Percentiles rank a stretch among this genome's conserved stretches.
phyloP scores from a whole-genome alignment of 1,284 basidiomycete genomes.

The Leccinum fuscescens region DNA sequence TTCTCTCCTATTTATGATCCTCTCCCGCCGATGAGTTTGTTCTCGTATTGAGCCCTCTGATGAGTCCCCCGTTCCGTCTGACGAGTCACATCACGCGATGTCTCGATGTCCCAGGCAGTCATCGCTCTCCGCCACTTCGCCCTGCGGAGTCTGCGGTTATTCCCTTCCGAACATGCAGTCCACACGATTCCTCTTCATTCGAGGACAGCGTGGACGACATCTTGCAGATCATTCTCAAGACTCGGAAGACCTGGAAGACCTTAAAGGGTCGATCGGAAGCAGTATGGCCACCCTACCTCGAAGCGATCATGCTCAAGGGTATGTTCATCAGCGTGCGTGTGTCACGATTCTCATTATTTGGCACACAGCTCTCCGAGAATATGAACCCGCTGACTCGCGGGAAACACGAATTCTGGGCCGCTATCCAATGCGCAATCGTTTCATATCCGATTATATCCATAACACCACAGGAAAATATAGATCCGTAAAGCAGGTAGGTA shows the following conservation, averaged over 20 bases:
- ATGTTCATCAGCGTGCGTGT: constrained; percentile 14
- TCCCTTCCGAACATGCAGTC: constrained; percentile 7
- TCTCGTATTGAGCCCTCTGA: constrained; percentile 11
- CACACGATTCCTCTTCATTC: constrained; percentile 11
- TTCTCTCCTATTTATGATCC: constrained; percentile 29
- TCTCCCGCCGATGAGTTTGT: neutral
- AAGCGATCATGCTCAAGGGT: constrained; percentile 75
- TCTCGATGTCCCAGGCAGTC: neutral
- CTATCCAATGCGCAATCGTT: constrained; percentile 71
- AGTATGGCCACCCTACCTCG: constrained; percentile 74
- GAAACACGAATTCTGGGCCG: constrained; percentile 68
- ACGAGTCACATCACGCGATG: constrained; percentile 7
- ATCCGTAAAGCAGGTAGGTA: constrained; percentile 71
- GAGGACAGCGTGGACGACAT: constrained; percentile 41
- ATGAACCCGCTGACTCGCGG: constrained; percentile 65
- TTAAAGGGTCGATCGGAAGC: constrained; percentile 61
- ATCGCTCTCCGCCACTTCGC: neutral
- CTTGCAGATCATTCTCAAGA: constrained; percentile 62
- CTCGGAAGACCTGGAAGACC: constrained; percentile 73
- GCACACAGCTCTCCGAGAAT: constrained; percentile 48
- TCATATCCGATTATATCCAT: constrained; percentile 69
- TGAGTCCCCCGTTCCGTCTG: constrained; percentile 10
- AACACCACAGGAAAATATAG: constrained; percentile 59
- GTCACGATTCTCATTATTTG: constrained; percentile 18
- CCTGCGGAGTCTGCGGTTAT: constrained; percentile 8